A percentile compares a stretch with the other conserved stretches of the same genome.
phyloP scores from a whole-genome alignment of 129 eudicot genomes.

The Tagetes patula region DNA sequence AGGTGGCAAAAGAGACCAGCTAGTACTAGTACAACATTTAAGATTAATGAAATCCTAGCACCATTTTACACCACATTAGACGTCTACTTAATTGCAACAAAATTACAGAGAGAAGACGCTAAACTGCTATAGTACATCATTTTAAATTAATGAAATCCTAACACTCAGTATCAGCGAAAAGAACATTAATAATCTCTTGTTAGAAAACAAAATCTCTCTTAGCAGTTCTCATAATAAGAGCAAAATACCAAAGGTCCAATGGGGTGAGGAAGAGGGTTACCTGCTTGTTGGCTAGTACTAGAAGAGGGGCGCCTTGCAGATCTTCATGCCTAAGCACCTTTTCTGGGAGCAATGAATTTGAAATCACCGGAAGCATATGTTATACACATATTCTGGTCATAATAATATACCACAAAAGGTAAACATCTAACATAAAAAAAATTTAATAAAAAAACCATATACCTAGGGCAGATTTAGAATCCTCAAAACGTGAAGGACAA shows the following conservation, averaged over 20 bases:
- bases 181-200: not conserved
- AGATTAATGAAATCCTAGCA: too few species aligned
- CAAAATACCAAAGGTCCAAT: constrained; percentile 1
- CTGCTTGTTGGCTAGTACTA: constrained; percentile 97
- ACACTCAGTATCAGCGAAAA: constrained; percentile 4
- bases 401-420: constrained; percentile 9
- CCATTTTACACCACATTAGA: not conserved
- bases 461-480: constrained; percentile 95
- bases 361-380: constrained; percentile 1
- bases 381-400: not conserved
- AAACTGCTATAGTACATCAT: constrained; percentile 17
- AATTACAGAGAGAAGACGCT: constrained; percentile 15
- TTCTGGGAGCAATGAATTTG: constrained; percentile 46
- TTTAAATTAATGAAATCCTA: constrained; percentile 5
- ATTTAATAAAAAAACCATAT: not conserved
- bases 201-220: not conserved
- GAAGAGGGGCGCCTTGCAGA: constrained; percentile 91
- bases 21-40: too few species aligned
- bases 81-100: constrained; percentile 20
- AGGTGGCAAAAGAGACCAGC: constrained; percentile 1
- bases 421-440: constrained; percentile 11
- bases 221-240: not conserved
- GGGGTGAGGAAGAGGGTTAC: constrained; percentile 31
- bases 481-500: constrained; percentile 92
- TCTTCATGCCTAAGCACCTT: constrained; percentile 96